A percentile compares a stretch with the other conserved stretches of the same genome.
Conservation (phyloP, 108 stramenopile species). For the Nitzschia inconspicua region DNA sequence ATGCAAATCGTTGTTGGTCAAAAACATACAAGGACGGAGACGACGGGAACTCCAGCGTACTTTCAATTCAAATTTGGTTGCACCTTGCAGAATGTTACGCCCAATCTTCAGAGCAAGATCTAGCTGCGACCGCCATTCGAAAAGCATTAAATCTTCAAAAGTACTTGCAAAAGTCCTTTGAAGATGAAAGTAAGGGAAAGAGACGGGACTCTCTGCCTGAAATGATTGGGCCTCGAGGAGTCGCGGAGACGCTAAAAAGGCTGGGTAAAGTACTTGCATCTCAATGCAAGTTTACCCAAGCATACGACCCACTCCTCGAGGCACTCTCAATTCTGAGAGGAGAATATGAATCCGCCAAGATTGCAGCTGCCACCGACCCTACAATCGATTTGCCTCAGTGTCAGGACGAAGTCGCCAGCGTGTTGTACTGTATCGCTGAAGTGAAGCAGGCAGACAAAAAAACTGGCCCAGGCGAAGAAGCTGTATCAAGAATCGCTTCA, state of each 20-base stretch:
- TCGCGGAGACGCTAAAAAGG: conserved; percentile 22
- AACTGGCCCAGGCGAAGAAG: conserved; percentile 24
- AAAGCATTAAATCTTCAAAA: conserved; percentile 28
- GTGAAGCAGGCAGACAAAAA: conserved; percentile 18
- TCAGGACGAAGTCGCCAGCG: conserved; percentile 36
- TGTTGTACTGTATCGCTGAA: conserved; percentile 34
- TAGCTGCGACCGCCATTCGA: conserved; percentile 11
- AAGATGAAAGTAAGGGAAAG: neutral
- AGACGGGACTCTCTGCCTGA: no score
- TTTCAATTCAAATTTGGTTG: conserved; percentile 28
- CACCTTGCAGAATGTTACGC: conserved; percentile 33
- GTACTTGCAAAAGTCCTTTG: conserved; percentile 9
- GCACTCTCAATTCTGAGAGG: conserved; percentile 22
- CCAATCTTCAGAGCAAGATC: conserved; percentile 2
- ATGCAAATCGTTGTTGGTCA: conserved; percentile 24
- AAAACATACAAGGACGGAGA: neutral
- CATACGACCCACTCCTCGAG: conserved; percentile 21
- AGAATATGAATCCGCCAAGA: conserved; percentile 1
- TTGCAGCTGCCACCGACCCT: neutral
- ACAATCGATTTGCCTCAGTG: conserved; percentile 10
- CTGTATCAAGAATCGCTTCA: conserved; percentile 33
- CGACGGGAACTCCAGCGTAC: conserved; percentile 2
- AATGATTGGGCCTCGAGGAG: conserved; percentile 12
- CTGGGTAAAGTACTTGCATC: conserved; percentile 25
- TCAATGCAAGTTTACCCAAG: conserved; percentile 11